Evolutionary conservation across 331 rosid genomes (phyloP).

Genomic region (Spiraea crenata): DNA sequence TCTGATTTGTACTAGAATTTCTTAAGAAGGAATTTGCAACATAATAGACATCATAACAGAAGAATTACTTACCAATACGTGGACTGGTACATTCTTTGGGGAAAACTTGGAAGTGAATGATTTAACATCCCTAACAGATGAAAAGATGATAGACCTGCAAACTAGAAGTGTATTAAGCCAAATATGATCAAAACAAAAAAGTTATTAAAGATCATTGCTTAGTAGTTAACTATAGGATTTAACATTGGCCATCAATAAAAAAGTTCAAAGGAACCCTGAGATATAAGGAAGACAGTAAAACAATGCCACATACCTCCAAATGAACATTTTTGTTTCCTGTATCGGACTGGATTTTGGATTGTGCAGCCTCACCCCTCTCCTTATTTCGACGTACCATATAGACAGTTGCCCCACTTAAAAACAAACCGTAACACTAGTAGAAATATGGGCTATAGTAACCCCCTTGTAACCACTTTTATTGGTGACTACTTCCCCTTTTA

Average conservation of each 20-base stretch:
- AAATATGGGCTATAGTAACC: too few relatives aligned
- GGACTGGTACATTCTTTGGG: slow-evolving; percentile 60
- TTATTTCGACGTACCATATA: slow-evolving; percentile 81
- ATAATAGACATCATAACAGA: too few relatives aligned
- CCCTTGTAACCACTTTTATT: too few relatives aligned
- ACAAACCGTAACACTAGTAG: too few relatives aligned
- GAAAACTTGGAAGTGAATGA: slow-evolving; percentile 66
- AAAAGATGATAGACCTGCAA: slow-evolving; percentile 86
- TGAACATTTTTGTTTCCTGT: slow-evolving; percentile 74
- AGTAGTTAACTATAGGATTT: background rate
- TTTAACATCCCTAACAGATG: slow-evolving; percentile 69
- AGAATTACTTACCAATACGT: slow-evolving; percentile 66
- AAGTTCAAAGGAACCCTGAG: background rate
- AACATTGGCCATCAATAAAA: background rate
- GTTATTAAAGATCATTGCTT: background rate
- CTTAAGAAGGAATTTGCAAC: too few relatives aligned
- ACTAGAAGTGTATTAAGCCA: slow-evolving; percentile 27
- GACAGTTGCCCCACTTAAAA: slow-evolving; percentile 74
- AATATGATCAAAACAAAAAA: slow-evolving; percentile 20
- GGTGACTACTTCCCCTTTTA: too few relatives aligned
- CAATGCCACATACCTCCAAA: slow-evolving; percentile 58
- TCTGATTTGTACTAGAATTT: too few relatives aligned
- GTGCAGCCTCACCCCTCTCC: slow-evolving; percentile 89
- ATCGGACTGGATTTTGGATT: slow-evolving; percentile 56
- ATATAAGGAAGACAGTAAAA: background rate